Percentiles rank a stretch among this genome's conserved stretches.
Evolutionary conservation across 495 filamentous ascomycete genomes (phyloP).

Genomic region (Oleoguttula mirabilis): DNA sequence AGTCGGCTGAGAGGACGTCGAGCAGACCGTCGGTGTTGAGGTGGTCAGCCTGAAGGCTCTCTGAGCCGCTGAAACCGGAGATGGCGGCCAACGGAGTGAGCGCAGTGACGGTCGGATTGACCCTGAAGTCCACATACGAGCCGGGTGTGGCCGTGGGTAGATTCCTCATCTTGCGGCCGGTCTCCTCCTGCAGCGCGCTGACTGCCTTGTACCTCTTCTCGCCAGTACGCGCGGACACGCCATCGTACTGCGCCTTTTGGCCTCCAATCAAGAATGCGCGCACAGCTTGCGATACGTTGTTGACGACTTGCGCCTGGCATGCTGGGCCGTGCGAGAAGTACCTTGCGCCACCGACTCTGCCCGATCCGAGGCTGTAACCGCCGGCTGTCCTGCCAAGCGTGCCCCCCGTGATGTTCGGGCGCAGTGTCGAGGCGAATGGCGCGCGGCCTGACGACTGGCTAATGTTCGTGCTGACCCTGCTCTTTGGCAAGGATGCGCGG

Average conservation of each 20-base stretch:
- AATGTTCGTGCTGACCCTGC: conserved; percentile 53
- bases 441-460: conserved; percentile 55
- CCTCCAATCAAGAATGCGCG: conserved; percentile 83
- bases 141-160: conserved; percentile 51
- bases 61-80: conserved; percentile 23
- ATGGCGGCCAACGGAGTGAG: conserved; percentile 48
- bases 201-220: conserved; percentile 67
- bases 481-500: conserved; percentile 52
- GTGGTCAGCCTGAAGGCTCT: conserved; percentile 27
- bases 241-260: conserved; percentile 73
- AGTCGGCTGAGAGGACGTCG: conserved; percentile 74
- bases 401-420: conserved; percentile 86
- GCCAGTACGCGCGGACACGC: conserved; percentile 50
- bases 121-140: conserved; percentile 69
- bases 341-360: conserved; percentile 57
- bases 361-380: conserved; percentile 66
- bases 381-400: conserved; percentile 72
- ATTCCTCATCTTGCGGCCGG: conserved; percentile 45
- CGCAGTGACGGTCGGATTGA: conserved; percentile 79
- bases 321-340: conserved; percentile 85
- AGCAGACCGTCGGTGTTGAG: conserved; percentile 72
- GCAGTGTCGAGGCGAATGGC: conserved; percentile 81
- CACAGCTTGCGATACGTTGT: conserved; percentile 83
- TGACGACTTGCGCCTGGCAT: conserved; percentile 76
- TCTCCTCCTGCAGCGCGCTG: conserved; percentile 56